phyloP scores from a whole-genome alignment of 352 stramenopile species.

The Salisapilia sapeloensis region DNA sequence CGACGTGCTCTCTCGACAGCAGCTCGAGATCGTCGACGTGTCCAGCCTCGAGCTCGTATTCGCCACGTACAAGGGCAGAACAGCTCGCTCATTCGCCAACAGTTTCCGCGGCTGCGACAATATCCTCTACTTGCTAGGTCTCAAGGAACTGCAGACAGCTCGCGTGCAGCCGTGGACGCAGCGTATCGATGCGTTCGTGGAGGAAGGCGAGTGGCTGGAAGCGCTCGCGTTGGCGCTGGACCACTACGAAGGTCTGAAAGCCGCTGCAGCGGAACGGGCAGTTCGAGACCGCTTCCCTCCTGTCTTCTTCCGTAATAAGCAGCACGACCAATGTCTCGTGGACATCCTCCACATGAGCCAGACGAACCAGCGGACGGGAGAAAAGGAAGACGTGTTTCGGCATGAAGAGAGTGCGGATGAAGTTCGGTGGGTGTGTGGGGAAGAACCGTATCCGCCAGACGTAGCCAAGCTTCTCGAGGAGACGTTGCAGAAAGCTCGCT shows the following conservation, averaged over 20 bases:
- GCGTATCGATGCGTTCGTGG: constrained; percentile 87
- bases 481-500: constrained; percentile 68
- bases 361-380: constrained; percentile 73
- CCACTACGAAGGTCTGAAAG: constrained; percentile 87
- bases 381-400: constrained; percentile 78
- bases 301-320: constrained; percentile 76
- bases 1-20: constrained; percentile 91
- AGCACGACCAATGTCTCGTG: constrained; percentile 82
- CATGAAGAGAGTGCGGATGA: constrained; percentile 71
- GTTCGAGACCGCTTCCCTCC: constrained; percentile 71
- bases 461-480: constrained; percentile 76
- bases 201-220: constrained; percentile 94
- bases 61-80: constrained; percentile 81
- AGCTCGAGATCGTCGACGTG: constrained; percentile 91
- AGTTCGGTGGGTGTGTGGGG: constrained; percentile 68
- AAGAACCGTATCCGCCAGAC: constrained; percentile 58
- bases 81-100: constrained; percentile 63
- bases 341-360: constrained; percentile 84
- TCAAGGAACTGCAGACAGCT: constrained; percentile 85
- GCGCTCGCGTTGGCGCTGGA: constrained; percentile 91
- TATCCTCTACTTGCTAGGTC: constrained; percentile 84
- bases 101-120: constrained; percentile 88
- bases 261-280: constrained; percentile 58
- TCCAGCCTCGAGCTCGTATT: constrained; percentile 88
- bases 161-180: constrained; percentile 85